These are phyloP conservation scores for Zymoseptoria ardabiliae DNA, from an alignment of 2,329 filamentous ascomycete species.

Conservation along the genomic window DNA sequence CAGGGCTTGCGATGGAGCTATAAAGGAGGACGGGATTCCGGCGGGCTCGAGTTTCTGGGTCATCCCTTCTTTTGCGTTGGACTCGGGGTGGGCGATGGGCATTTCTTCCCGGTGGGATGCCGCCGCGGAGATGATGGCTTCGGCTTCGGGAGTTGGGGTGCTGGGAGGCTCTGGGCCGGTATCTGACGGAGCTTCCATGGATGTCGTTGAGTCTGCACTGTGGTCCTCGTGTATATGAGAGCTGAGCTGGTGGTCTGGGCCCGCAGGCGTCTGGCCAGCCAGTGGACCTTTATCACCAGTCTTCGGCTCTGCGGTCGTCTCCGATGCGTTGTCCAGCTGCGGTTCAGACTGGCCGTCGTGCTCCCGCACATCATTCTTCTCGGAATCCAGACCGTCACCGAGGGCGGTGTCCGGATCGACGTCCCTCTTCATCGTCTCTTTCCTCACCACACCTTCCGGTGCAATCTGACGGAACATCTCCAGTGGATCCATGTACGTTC, in stretches of 20 bases:
- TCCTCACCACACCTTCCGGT: conserved; percentile 42
- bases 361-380: conserved; percentile 15
- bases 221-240: neutral
- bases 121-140: conserved; percentile 18
- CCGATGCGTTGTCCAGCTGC: neutral
- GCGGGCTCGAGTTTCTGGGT: conserved; percentile 2
- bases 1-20: conserved; percentile 11
- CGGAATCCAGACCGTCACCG: conserved; percentile 14
- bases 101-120: conserved; percentile 16
- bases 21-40: conserved; percentile 14
- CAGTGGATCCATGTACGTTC: conserved; percentile 60
- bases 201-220: neutral
- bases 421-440: conserved; percentile 33
- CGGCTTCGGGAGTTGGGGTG: conserved; percentile 4
- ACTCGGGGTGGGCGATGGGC: conserved; percentile 13
- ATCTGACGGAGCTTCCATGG: neutral
- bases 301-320: conserved; percentile 12
- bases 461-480: conserved; percentile 62
- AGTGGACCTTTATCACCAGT: conserved; percentile 13
- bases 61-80: conserved; percentile 18
- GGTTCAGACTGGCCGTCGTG: conserved; percentile 10
- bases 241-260: neutral
- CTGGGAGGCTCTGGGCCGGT: conserved; percentile 1
- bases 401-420: conserved; percentile 23
- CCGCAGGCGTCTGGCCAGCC: neutral